Evolutionary conservation across 2,329 filamentous ascomycete genomes (phyloP).

Genomic region (Phyllosticta citribraziliensis): DNA sequence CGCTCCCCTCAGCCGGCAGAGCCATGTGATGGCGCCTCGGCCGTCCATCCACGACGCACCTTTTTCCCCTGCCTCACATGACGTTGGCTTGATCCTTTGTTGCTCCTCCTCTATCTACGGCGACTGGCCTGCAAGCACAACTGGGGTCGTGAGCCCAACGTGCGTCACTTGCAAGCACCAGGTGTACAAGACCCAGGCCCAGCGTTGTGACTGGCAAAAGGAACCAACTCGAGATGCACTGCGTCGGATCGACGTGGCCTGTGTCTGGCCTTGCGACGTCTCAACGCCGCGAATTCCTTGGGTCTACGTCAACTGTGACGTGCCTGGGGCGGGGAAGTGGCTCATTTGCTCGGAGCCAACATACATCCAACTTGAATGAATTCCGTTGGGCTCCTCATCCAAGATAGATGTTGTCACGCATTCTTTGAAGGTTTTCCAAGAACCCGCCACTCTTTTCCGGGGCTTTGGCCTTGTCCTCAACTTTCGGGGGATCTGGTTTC

Average conservation of each 20-base stretch:
- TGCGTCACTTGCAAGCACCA: background rate
- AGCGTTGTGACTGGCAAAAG: background rate
- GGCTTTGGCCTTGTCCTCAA: constrained; percentile 12
- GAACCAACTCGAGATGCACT: background rate
- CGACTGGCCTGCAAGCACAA: background rate
- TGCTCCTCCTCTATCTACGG: background rate
- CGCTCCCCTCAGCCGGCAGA: background rate
- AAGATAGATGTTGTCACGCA: constrained; percentile 24
- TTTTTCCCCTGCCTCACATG: background rate
- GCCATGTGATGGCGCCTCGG: background rate
- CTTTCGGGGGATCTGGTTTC: constrained; percentile 11
- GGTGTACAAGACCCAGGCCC: background rate
- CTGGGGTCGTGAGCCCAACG: background rate
- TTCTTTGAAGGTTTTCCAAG: constrained; percentile 29
- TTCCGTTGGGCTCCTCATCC: constrained; percentile 15
- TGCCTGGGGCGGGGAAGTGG: background rate
- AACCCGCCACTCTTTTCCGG: constrained; percentile 22
- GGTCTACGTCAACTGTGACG: background rate
- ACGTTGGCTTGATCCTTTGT: background rate
- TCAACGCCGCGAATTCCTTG: background rate
- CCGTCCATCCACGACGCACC: background rate
- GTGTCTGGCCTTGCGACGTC: background rate
- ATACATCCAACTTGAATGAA: background rate
- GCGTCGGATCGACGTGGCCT: background rate
- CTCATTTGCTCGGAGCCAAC: background rate